Base-by-base conservation (phyloP, 345 rosid genomes). In the Linum lewisii region DNA sequence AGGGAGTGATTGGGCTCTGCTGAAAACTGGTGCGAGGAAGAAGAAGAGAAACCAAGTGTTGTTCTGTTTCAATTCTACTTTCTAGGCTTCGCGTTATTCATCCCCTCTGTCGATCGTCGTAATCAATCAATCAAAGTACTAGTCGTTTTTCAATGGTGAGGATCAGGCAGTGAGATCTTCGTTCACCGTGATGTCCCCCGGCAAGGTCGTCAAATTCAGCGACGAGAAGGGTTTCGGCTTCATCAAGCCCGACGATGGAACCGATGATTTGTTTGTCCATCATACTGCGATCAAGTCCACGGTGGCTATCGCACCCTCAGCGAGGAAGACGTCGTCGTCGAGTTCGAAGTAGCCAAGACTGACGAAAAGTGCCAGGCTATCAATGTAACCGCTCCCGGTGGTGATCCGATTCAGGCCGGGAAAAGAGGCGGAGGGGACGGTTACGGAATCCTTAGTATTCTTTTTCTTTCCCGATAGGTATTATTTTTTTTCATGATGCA, bases 231-330 rank as follows among this genome's bases (percentile, higher is more conserved):
- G 99, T 0, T 93, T 77, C 59, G 95, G 99, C 1, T 93, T 93
- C 82, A 93, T 89, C 63, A 85, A 87, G 64, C 97, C 99, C 0
- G 94, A 80, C 3, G 92, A 85, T 24, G 94, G 90, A 7, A 80
- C 86, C 36, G 95, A 84, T 1, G 99, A 89, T 62, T 78, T 89
- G 58, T 93, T 93, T 51, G 97, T 89, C 59, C 97, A 93, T 60
- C 94, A 89, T 67, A 75, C 91, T 20, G 80, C 86, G 38, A 93
- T 93, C 84, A 76, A 75, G 14, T 58, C 95, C 63, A 85, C 38
- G 97, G 67, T 1, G 60, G 61, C 1, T 71, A 66, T 49, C 75
- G 75, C 23, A 42, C 80, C 34, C 80, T 76, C 21, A 8, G 44
- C 49, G 77, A 57, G n/a, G 68, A 73, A 21, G 75, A 76, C n/a